These are phyloP conservation scores for Staphylotrichum longicolle DNA, from an alignment of 495 filamentous ascomycete genomes.

Conservation along the genomic window DNA sequence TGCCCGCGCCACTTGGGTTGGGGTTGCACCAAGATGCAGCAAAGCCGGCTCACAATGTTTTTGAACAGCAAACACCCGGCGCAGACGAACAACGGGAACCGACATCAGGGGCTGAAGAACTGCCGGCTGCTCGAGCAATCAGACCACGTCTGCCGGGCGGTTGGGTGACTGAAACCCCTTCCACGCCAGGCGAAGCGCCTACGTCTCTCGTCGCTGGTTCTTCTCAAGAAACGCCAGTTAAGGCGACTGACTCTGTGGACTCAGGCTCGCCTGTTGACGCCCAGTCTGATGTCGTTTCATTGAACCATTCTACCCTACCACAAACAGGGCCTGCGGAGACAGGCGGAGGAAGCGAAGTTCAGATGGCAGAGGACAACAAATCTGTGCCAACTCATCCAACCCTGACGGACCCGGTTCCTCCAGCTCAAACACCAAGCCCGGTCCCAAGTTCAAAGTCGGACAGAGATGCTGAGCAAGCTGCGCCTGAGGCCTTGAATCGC, in stretches of 20 bases:
- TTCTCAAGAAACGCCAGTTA: conserved; percentile 11
- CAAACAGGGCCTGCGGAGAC: not conserved
- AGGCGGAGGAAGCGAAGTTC: not conserved
- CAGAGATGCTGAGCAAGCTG: not conserved
- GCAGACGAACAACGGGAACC: conserved; percentile 24
- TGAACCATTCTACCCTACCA: not conserved
- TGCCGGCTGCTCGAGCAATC: not conserved
- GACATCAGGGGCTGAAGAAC: conserved; percentile 18
- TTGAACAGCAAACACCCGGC: conserved; percentile 19
- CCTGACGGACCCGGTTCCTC: not conserved
- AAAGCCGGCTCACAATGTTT: conserved; percentile 4
- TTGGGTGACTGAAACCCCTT: conserved; percentile 60
- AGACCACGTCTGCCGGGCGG: conserved; percentile 62
- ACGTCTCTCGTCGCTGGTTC: conserved; percentile 23
- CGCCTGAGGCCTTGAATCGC: not conserved
- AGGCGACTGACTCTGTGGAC: conserved; percentile 16
- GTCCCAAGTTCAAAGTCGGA: conserved; percentile 12
- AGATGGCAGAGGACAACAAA: not conserved
- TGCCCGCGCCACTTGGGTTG: conserved; percentile 10
- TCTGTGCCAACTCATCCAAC: not conserved
- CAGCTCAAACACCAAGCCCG: conserved; percentile 20
- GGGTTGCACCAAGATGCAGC: conserved; percentile 16
- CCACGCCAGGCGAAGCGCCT: conserved; percentile 29
- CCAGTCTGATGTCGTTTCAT: not conserved
- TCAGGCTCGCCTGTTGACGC: conserved; percentile 21